These are phyloP conservation scores for Dactylellina cionopaga DNA, from an alignment of 2,329 filamentous ascomycete species.

Conservation along the genomic window DNA sequence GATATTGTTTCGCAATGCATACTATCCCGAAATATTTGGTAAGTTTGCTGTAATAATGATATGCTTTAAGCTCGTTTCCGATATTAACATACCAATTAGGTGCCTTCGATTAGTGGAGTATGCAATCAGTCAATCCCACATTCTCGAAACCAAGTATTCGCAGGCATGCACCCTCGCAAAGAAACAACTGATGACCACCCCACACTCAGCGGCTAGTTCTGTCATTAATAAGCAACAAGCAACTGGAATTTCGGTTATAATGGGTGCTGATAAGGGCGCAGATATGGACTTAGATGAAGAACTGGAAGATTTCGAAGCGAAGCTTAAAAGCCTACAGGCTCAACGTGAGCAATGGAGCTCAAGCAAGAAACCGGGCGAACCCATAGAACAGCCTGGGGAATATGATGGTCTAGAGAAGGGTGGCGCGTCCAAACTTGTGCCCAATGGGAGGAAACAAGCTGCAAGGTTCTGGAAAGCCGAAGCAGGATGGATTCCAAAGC, in stretches of 20 bases:
- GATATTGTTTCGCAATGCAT: conserved; percentile 50
- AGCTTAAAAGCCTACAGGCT: conserved; percentile 33
- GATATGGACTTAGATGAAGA: conserved; percentile 42
- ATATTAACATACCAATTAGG: conserved; percentile 19
- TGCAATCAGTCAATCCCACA: conserved; percentile 40
- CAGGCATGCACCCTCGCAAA: conserved; percentile 48
- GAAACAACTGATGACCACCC: conserved; percentile 27
- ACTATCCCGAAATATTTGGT: conserved; percentile 41
- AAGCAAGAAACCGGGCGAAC: background rate
- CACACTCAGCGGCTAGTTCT: conserved; percentile 7
- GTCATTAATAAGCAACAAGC: background rate
- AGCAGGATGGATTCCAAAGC: conserved; percentile 54
- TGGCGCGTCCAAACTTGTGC: background rate
- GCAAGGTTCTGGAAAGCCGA: conserved; percentile 54
- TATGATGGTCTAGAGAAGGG: background rate
- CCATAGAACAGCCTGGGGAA: conserved; percentile 10
- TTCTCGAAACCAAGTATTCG: conserved; percentile 49
- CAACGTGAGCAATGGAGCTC: conserved; percentile 41
- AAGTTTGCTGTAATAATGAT: background rate
- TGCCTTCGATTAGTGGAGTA: conserved; percentile 45
- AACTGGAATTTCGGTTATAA: background rate
- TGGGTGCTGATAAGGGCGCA: conserved; percentile 7
- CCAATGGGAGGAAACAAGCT: conserved; percentile 22
- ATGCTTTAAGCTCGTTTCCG: background rate
- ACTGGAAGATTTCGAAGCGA: conserved; percentile 45